Base-by-base conservation (phyloP, 805 yeast genomes). In the Candida alai region DNA sequence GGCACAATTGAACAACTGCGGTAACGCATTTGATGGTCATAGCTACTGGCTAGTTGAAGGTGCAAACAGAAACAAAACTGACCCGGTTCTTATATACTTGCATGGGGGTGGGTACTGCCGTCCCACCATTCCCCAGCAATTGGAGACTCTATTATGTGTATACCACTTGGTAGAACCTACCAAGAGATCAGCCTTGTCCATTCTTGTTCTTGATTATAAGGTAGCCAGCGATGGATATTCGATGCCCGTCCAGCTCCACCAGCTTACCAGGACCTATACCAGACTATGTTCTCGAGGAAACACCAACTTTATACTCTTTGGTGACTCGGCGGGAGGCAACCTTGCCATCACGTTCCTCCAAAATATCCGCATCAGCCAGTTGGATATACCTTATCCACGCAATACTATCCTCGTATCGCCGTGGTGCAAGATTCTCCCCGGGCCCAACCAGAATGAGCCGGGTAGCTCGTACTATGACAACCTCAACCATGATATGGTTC, bases 311-410 rank as follows among this genome's bases (percentile, higher is more conserved):
- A 51, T 51, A 10, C 44, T 65, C 4, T 40, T 65, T 43, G 70
- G 72, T 3, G 72, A 65, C 40, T 62, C 69, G 1, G 70, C 70
- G 8, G 72, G 72, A 19, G 70, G 66, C 1, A 55, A 64, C 40
- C 52, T 65, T 39, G 44, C 55, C 10, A 41, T 65, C 15, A 47
- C 48, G 13, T 56, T 53, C 37, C 42, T 62, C 11, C 59, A 61
- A 34, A 50, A 41, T 28, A 44, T 63, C 42, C 48, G 49, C 27
- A 24, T 24, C 23, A 2, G 32, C 35, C 20, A 41, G 35, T 9
- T 32, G 6, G 28, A 34, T 2, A 30, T 43, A 14, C 41, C 48
- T 1, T 59, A 43, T 42, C 69, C 68, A 1, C 43, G 40, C 11
- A 49, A 52, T 26, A 37, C 53, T 16, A 30, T 60, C 2, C 46